These are phyloP conservation scores for Fonsecaea monophora DNA, from an alignment of 2,329 filamentous ascomycete species.

Conservation along the genomic window DNA sequence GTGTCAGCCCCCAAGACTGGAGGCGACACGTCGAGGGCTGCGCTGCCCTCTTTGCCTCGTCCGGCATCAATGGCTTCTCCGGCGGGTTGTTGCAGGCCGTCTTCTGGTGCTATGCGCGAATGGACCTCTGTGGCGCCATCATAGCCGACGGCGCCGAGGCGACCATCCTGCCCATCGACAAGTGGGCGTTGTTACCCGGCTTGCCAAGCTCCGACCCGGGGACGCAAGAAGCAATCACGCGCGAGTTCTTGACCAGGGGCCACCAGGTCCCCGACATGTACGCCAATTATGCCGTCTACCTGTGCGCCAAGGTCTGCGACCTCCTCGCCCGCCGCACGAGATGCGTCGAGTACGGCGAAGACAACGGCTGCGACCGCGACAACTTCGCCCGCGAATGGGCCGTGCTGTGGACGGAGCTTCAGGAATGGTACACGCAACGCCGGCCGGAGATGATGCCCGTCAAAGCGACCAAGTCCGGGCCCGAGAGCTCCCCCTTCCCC, in stretches of 20 bases:
- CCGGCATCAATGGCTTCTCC: constrained; percentile 59
- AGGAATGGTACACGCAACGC: constrained; percentile 57
- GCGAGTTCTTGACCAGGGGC: constrained; percentile 46
- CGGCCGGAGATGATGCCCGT: constrained; percentile 58
- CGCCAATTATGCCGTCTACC: constrained; percentile 66
- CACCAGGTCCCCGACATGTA: constrained; percentile 59
- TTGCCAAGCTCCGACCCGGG: constrained; percentile 42
- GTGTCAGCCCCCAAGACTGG: constrained; percentile 52
- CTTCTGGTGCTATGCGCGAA: constrained; percentile 66
- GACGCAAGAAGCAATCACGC: constrained; percentile 23
- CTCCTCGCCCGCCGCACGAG: constrained; percentile 59
- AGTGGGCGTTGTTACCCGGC: constrained; percentile 54
- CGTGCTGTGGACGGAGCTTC: constrained; percentile 58
- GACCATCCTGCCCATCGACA: constrained; percentile 57
- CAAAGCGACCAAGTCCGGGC: constrained; percentile 34
- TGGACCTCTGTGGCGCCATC: constrained; percentile 64
- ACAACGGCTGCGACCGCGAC: constrained; percentile 53
- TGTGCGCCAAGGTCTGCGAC: constrained; percentile 61
- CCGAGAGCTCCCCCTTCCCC: constrained; percentile 52
- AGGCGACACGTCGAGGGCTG: constrained; percentile 63
- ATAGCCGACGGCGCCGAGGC: constrained; percentile 60
- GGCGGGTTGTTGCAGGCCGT: constrained; percentile 61
- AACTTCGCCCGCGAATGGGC: constrained; percentile 56
- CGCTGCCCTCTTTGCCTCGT: constrained; percentile 59
- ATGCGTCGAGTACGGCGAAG: constrained; percentile 56